phyloP scores from a whole-genome alignment of 805 yeast genomes.

The Saturnispora silvae region DNA sequence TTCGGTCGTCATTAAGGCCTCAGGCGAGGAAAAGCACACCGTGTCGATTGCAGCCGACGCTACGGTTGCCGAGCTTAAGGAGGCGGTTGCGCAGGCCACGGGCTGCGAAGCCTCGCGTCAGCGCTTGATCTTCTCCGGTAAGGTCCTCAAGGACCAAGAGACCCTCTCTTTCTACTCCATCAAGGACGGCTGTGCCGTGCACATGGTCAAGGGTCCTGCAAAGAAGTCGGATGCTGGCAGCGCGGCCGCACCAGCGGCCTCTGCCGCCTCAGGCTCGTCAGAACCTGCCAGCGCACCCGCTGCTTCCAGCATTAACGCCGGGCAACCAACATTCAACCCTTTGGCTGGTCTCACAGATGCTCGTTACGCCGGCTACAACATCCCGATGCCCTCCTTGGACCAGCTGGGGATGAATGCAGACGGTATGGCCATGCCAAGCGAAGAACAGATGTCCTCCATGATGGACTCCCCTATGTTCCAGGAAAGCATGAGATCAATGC shows the following conservation, averaged over 20 bases:
- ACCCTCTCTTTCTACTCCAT: conserved; percentile 67
- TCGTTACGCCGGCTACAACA: conserved; percentile 79
- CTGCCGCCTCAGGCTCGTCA: conserved; percentile 14
- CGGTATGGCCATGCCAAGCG: conserved; percentile 73
- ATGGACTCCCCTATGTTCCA: conserved; percentile 75
- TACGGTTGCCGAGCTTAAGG: conserved; percentile 63
- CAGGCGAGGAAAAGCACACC: conserved; percentile 76
- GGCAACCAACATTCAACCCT: conserved; percentile 82
- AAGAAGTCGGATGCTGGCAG: conserved; percentile 13
- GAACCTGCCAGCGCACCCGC: conserved; percentile 19
- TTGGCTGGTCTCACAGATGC: conserved; percentile 91
- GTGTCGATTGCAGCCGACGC: conserved; percentile 41
- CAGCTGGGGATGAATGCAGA: conserved; percentile 69
- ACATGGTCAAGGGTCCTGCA: conserved; percentile 75
- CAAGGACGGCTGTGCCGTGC: conserved; percentile 79
- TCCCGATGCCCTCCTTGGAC: conserved; percentile 73
- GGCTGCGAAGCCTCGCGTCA: conserved; percentile 71
- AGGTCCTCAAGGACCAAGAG: conserved; percentile 80
- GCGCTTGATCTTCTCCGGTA: conserved; percentile 86
- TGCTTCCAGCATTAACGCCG: conserved; percentile 31
- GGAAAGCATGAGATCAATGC: conserved; percentile 71
- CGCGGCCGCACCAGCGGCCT: neutral
- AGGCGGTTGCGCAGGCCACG: conserved; percentile 45
- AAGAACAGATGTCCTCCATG: conserved; percentile 64
- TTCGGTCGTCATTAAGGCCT: conserved; percentile 19